These are phyloP conservation scores for Colletotrichum caudatum DNA, from an alignment of 2,329 filamentous ascomycete species.

Conservation along the genomic window DNA sequence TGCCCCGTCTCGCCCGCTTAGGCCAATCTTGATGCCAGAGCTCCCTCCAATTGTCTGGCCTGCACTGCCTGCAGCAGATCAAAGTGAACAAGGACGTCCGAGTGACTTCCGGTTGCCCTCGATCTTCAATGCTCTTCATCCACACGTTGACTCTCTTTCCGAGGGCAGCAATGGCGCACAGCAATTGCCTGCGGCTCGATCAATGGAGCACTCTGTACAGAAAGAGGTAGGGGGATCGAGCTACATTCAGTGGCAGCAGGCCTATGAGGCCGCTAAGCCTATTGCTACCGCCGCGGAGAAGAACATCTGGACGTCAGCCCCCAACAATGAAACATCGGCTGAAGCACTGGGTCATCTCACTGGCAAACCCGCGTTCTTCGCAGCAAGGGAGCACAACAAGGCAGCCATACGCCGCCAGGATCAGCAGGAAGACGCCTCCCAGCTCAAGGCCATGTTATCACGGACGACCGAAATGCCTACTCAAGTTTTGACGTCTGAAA, in stretches of 20 bases:
- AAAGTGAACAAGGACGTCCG: neutral
- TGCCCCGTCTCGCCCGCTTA: neutral
- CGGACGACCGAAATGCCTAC: neutral
- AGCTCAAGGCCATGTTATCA: neutral
- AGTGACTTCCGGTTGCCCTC: conserved; percentile 20
- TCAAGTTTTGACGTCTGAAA: neutral
- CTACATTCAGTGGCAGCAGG: conserved; percentile 5
- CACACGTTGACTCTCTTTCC: neutral
- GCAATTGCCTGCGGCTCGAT: neutral
- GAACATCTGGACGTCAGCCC: neutral
- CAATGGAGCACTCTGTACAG: conserved; percentile 1
- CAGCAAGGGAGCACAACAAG: conserved; percentile 55
- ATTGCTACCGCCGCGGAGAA: neutral
- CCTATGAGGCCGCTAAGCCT: neutral
- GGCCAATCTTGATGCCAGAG: neutral
- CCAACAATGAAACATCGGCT: conserved; percentile 38
- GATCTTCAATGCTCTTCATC: conserved; percentile 9
- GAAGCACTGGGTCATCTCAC: conserved; percentile 51
- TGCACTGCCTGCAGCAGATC: neutral
- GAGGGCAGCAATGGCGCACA: neutral
- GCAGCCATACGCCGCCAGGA: conserved; percentile 3
- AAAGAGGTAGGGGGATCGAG: neutral
- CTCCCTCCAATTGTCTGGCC: conserved; percentile 13
- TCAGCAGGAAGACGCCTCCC: neutral
- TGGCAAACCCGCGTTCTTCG: conserved; percentile 56